These are phyloP conservation scores for Ascochyta viciae-villosae DNA, from an alignment of 2,329 filamentous ascomycete genomes.

Conservation along the genomic window DNA sequence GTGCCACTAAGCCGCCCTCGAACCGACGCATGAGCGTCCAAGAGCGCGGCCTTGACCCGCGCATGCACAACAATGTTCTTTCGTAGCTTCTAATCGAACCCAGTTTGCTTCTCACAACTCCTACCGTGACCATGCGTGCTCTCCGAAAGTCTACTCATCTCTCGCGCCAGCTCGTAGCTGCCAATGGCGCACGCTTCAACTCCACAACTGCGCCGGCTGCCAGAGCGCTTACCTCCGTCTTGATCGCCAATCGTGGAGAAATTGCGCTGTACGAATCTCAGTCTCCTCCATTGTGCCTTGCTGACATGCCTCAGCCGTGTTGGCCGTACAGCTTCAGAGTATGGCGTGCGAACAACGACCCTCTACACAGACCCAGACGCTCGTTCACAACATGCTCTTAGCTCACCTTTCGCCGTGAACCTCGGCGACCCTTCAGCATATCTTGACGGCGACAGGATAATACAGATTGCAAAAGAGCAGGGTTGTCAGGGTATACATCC, in stretches of 20 bases:
- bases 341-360: conserved; percentile 92
- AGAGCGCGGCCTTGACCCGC: conserved; percentile 15
- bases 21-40: background rate
- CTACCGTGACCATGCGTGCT: conserved; percentile 44
- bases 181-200: conserved; percentile 41
- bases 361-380: conserved; percentile 94
- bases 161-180: conserved; percentile 44
- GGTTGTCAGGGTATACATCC: conserved; percentile 93
- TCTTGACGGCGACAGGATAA: conserved; percentile 91
- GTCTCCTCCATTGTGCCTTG: background rate
- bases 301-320: conserved; percentile 66
- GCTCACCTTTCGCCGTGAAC: conserved; percentile 82
- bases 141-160: conserved; percentile 42
- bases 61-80: conserved; percentile 25
- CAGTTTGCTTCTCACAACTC: conserved; percentile 16
- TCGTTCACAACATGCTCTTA: conserved; percentile 83
- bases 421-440: conserved; percentile 86
- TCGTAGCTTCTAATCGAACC: conserved; percentile 23
- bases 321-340: conserved; percentile 81
- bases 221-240: conserved; percentile 71
- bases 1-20: no score
- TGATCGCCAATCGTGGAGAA: conserved; percentile 97
- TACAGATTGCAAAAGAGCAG: conserved; percentile 82
- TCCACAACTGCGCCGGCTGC: conserved; percentile 36
- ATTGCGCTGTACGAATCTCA: conserved; percentile 73